These are phyloP conservation scores for Toxicodendron radicans DNA, from an alignment of 345 rosid species.

Conservation along the genomic window DNA sequence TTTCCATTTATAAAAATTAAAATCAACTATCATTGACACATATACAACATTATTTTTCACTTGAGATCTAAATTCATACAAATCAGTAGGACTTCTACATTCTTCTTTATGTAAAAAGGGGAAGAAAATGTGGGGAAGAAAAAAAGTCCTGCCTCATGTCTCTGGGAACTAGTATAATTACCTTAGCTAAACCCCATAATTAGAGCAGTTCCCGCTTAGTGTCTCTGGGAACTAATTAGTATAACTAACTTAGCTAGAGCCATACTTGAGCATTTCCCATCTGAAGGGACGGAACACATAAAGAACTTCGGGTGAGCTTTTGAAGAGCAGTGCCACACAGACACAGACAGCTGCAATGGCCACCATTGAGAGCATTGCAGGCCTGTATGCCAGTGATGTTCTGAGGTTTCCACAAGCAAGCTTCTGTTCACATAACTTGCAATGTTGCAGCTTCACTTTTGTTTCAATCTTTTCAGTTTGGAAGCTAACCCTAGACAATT, in stretches of 20 bases:
- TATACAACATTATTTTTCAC: conserved; percentile 8
- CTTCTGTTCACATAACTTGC: conserved; percentile 50
- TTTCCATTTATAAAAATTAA: not conserved
- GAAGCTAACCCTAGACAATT: conserved; percentile 20
- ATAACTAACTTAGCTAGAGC: conserved; percentile 41
- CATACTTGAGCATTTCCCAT: conserved; percentile 62
- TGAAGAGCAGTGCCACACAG: conserved; percentile 67
- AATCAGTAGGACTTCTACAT: not conserved
- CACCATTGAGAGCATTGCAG: conserved; percentile 62
- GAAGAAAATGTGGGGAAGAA: too few relatives aligned
- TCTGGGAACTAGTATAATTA: conserved; percentile 1
- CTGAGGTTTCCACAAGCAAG: conserved; percentile 28
- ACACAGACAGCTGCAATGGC: conserved; percentile 69
- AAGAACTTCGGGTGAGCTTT: conserved; percentile 58
- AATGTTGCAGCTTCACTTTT: conserved; percentile 22
- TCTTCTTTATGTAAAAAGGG: not conserved
- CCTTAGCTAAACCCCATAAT: not conserved
- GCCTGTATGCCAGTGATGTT: conserved; percentile 46
- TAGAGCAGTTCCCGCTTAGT: not conserved
- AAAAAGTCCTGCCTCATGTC: not conserved
- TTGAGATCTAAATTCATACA: conserved; percentile 18
- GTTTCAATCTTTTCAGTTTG: conserved; percentile 30
- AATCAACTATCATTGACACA: conserved; percentile 13
- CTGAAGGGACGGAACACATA: conserved; percentile 56
- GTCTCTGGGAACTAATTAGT: conserved; percentile 1